phyloP scores from a whole-genome alignment of 2,329 filamentous ascomycete genomes.

The Monosporascus sp. region DNA sequence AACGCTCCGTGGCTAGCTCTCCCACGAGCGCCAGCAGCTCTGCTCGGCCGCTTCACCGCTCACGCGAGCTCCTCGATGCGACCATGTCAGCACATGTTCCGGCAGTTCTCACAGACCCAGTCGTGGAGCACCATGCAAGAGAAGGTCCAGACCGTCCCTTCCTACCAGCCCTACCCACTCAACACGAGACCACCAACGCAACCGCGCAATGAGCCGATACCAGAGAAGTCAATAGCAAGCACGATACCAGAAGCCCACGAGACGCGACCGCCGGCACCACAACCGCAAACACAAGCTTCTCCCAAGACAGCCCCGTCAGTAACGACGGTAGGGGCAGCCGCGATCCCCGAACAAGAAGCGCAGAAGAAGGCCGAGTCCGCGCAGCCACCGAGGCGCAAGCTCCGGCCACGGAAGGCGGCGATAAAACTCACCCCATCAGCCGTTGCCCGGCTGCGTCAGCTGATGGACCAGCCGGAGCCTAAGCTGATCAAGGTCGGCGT shows the following conservation, averaged over 20 bases:
- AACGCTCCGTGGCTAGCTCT: constrained; percentile 32
- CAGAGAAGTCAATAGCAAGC: constrained; percentile 43
- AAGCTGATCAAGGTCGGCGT: constrained; percentile 94
- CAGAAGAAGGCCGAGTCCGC: constrained; percentile 56
- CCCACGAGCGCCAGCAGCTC: constrained; percentile 24
- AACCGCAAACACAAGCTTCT: background rate
- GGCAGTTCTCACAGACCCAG: constrained; percentile 35
- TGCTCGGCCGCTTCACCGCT: constrained; percentile 24
- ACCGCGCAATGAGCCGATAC: constrained; percentile 37
- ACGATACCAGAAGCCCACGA: constrained; percentile 48
- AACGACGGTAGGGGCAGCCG: constrained; percentile 23
- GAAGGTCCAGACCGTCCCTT: constrained; percentile 22
- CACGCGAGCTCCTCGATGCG: constrained; percentile 36
- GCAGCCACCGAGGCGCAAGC: constrained; percentile 57
- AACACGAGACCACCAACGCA: constrained; percentile 35
- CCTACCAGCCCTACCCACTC: constrained; percentile 50
- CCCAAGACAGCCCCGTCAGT: background rate
- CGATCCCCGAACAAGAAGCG: constrained; percentile 57
- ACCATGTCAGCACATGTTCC: constrained; percentile 33
- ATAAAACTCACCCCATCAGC: constrained; percentile 80
- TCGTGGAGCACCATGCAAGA: constrained; percentile 21
- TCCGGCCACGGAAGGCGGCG: constrained; percentile 81
- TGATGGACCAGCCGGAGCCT: constrained; percentile 80
- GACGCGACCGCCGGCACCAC: constrained; percentile 38
- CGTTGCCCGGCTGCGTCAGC: constrained; percentile 67